A percentile compares a stretch with the other conserved stretches of the same genome.
These are phyloP conservation scores for Hanseniaspora pseudoguilliermondii DNA, from an alignment of 805 yeast species.

Conservation along the genomic window DNA sequence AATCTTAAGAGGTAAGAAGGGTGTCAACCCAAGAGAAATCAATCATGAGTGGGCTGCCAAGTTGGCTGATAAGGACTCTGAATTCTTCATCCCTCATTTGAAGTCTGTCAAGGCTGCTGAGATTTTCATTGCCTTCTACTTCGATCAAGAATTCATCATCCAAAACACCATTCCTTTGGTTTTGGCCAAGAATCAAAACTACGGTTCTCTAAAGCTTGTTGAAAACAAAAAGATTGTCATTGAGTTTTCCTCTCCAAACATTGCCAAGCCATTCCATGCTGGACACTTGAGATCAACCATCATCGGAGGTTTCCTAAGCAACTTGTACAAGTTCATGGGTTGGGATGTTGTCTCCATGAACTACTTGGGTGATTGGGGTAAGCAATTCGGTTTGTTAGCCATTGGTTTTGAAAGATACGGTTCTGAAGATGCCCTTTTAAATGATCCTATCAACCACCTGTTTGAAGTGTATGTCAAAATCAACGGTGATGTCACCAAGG, in stretches of 20 bases:
- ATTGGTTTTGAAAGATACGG: slow-evolving; percentile 87
- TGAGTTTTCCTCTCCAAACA: slow-evolving; percentile 95
- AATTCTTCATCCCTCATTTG: slow-evolving; percentile 37
- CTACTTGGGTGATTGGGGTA: slow-evolving; percentile 99
- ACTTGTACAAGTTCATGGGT: slow-evolving; percentile 79
- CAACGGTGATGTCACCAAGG: slow-evolving; percentile 57
- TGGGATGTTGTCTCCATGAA: slow-evolving; percentile 88
- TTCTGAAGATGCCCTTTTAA: slow-evolving; percentile 49
- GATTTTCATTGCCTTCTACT: slow-evolving; percentile 81
- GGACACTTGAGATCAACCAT: slow-evolving; percentile 97
- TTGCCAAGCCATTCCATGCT: slow-evolving; percentile 99
- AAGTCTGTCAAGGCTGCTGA: slow-evolving; percentile 70
- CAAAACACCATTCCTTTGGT: slow-evolving; percentile 59
- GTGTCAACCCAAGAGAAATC: slow-evolving; percentile 60
- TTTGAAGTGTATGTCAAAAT: slow-evolving; percentile 86
- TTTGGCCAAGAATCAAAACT: slow-evolving; percentile 43
- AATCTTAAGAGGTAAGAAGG: slow-evolving; percentile 54
- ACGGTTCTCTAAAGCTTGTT: slow-evolving; percentile 69
- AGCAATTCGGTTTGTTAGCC: slow-evolving; percentile 92
- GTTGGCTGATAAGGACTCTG: slow-evolving; percentile 30
- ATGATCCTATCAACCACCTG: slow-evolving; percentile 85
- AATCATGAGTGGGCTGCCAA: slow-evolving; percentile 67
- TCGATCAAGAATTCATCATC: slow-evolving; percentile 45
- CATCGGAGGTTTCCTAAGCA: slow-evolving; percentile 89
- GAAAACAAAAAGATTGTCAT: slow-evolving; percentile 46